Evolutionary conservation across 192 early-diverging fungal genomes (phyloP).

Genomic region (Gigaspora rosea): DNA sequence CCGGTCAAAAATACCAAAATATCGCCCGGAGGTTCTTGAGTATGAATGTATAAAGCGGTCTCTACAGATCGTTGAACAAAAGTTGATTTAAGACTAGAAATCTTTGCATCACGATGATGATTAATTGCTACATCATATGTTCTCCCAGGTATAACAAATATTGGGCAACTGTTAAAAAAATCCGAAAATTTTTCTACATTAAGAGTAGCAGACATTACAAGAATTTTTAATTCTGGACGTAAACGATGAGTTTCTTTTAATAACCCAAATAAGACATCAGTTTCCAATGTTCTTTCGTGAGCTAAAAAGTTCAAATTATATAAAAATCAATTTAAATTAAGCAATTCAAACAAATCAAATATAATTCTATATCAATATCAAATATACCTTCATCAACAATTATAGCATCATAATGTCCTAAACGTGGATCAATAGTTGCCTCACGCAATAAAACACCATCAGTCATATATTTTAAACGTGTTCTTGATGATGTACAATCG

Average conservation of each 20-base stretch:
- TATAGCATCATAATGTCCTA: slow-evolving; percentile 87
- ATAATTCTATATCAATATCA: not conserved
- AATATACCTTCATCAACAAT: slow-evolving; percentile 82
- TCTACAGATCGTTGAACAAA: slow-evolving; percentile 76
- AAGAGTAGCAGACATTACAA: slow-evolving; percentile 82
- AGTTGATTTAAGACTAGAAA: slow-evolving; percentile 65
- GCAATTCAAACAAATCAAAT: not conserved
- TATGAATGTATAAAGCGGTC: slow-evolving; percentile 75
- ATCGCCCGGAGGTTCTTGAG: slow-evolving; percentile 82
- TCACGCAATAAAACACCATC: slow-evolving; percentile 95
- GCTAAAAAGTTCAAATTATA: slow-evolving; percentile 44
- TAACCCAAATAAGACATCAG: slow-evolving; percentile 91
- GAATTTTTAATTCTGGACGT: slow-evolving; percentile 84
- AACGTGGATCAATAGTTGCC: slow-evolving; percentile 74
- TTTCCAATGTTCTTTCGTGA: slow-evolving; percentile 91
- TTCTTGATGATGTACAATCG: slow-evolving; percentile 82
- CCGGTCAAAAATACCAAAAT: slow-evolving; percentile 95
- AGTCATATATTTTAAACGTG: slow-evolving; percentile 96
- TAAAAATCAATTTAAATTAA: not conserved
- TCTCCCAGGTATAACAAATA: slow-evolving; percentile 77
- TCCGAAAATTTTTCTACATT: slow-evolving; percentile 81
- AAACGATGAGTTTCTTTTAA: slow-evolving; percentile 74
- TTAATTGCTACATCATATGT: slow-evolving; percentile 55
- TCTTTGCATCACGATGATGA: slow-evolving; percentile 53
- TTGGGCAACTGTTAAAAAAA: slow-evolving; percentile 78